Conservation (phyloP, 805 yeast genomes). For the Clavispora vitiphila region DNA sequence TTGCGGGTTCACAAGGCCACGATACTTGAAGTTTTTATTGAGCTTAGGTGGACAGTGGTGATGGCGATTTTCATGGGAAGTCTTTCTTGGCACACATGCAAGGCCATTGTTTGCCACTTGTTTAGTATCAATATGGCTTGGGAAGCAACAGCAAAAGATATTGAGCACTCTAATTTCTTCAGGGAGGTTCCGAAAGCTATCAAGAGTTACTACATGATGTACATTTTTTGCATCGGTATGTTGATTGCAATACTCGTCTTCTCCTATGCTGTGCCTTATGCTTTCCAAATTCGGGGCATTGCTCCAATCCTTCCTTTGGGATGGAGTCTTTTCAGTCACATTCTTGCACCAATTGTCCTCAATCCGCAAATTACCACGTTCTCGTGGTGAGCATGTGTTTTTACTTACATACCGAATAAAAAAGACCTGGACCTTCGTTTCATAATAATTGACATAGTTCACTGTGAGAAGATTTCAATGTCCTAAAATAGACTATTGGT, state of each 20-base stretch:
- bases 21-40: neutral
- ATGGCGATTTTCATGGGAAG: constrained; percentile 1
- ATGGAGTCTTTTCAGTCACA: neutral
- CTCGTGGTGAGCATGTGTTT: neutral
- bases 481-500: no score
- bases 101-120: neutral
- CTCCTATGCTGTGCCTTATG: neutral
- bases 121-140: neutral
- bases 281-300: neutral
- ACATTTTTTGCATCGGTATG: neutral
- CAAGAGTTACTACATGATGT: neutral
- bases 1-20: neutral
- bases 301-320: neutral
- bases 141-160: neutral
- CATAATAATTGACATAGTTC: no score
- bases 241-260: neutral
- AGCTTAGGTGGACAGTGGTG: neutral
- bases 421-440: no score
- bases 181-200: neutral
- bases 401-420: neutral
- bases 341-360: neutral
- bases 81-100: neutral
- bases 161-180: neutral
- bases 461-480: no score
- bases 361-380: neutral